These are phyloP conservation scores for Angomonas ambiguus DNA, from an alignment of 208 protist species.

Conservation along the genomic window DNA sequence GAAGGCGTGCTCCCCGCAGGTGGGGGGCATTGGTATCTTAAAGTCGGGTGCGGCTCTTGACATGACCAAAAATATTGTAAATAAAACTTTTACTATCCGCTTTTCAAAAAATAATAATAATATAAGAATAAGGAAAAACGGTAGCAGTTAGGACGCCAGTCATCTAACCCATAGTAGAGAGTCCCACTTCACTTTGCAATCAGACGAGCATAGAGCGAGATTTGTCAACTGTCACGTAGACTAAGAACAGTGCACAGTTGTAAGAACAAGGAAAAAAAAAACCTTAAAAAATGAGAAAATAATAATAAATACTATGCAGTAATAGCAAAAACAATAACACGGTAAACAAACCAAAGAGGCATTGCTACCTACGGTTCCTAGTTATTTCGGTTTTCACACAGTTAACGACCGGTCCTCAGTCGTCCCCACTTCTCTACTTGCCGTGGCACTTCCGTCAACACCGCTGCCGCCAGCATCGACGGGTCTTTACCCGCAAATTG, in stretches of 20 bases:
- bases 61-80: conserved; percentile 5
- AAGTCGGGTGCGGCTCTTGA: conserved; percentile 20
- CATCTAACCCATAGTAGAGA: no score
- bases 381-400: no score
- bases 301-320: neutral
- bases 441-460: conserved; percentile 39
- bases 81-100: conserved; percentile 11
- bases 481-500: conserved; percentile 29
- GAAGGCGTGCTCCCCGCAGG: conserved; percentile 36
- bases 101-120: neutral
- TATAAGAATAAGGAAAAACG: neutral
- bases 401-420: neutral
- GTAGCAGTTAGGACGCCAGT: neutral
- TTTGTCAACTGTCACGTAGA: neutral
- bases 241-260: neutral
- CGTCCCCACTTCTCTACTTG: conserved; percentile 41
- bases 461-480: conserved; percentile 35
- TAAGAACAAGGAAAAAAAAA: neutral
- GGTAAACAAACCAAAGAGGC: neutral
- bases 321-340: neutral
- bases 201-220: no score
- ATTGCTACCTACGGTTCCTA: neutral
- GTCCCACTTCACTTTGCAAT: no score
- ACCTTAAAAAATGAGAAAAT: conserved; percentile 9
- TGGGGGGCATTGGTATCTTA: conserved; percentile 72